Evolutionary conservation across 139 green algal genomes (phyloP).

Genomic region (Picochlorum costavermella): DNA sequence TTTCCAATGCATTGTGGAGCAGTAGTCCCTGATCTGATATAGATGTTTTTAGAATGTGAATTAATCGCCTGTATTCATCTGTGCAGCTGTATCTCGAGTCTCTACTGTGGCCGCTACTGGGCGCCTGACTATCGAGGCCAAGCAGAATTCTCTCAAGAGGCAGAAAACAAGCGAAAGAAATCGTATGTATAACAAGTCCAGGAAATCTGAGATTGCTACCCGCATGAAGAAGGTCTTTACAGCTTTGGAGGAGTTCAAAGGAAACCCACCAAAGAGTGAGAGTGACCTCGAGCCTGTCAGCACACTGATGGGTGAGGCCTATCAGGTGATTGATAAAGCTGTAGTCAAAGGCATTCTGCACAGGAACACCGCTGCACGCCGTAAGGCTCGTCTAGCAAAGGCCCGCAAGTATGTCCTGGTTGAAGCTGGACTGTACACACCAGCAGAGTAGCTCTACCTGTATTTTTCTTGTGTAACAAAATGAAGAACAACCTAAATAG

Average conservation of each 20-base stretch:
- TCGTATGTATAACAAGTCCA: slow-evolving; percentile 67
- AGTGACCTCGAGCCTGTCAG: slow-evolving; percentile 57
- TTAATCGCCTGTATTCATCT: background rate
- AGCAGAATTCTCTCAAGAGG: slow-evolving; percentile 49
- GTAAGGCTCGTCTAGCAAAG: slow-evolving; percentile 67
- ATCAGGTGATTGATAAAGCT: slow-evolving; percentile 48
- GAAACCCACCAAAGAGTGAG: slow-evolving; percentile 28
- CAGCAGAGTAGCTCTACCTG: slow-evolving; percentile 7
- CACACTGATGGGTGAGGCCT: slow-evolving; percentile 68
- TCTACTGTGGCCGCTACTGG: background rate
- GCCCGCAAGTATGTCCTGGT: slow-evolving; percentile 54
- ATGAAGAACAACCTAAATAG: background rate
- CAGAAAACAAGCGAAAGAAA: slow-evolving; percentile 45
- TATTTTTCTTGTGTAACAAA: background rate
- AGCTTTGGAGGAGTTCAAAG: slow-evolving; percentile 51
- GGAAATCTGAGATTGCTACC: slow-evolving; percentile 72
- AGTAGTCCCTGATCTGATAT: too few relatives aligned
- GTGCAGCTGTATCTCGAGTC: background rate
- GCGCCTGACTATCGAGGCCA: slow-evolving; percentile 19
- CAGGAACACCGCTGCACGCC: slow-evolving; percentile 69
- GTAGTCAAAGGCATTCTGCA: slow-evolving; percentile 75
- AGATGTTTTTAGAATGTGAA: background rate
- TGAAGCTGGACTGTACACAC: slow-evolving; percentile 52
- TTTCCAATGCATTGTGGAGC: too few relatives aligned
- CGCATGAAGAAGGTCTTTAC: slow-evolving; percentile 74